Evolutionary conservation across 1,284 basidiomycete genomes (phyloP).

Genomic region (Ustilago bromivora): DNA sequence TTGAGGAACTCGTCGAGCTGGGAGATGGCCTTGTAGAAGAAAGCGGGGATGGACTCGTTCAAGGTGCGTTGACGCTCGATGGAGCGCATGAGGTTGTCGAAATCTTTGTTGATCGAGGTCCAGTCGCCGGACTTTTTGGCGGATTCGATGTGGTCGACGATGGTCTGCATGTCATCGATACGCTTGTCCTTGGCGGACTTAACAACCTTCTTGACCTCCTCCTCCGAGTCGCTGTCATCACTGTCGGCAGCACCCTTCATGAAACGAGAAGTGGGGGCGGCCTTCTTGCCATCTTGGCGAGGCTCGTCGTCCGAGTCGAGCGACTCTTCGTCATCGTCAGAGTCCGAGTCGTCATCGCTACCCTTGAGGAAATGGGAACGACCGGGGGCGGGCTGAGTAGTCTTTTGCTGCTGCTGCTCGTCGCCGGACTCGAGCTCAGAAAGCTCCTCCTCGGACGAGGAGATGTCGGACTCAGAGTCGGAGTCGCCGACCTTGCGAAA

Average conservation of each 20-base stretch:
- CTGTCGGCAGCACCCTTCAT: conserved; percentile 65
- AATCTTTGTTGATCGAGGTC: conserved; percentile 88
- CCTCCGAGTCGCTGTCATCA: conserved; percentile 76
- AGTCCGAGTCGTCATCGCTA: conserved; percentile 36
- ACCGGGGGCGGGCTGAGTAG: conserved; percentile 53
- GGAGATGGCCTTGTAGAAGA: conserved; percentile 83
- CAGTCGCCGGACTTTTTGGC: conserved; percentile 93
- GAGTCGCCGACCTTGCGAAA: conserved; percentile 68
- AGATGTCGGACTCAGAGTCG: conserved; percentile 68
- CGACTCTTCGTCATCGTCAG: conserved; percentile 57
- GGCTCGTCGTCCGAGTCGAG: conserved; percentile 56
- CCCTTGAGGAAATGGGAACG: conserved; percentile 55
- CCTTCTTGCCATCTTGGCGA: conserved; percentile 49
- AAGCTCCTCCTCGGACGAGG: conserved; percentile 67
- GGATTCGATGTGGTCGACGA: conserved; percentile 91
- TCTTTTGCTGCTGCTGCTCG: conserved; percentile 60
- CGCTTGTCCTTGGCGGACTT: conserved; percentile 89
- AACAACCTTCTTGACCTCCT: conserved; percentile 79
- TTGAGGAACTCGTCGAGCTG: conserved; percentile 83
- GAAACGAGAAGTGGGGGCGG: conserved; percentile 63
- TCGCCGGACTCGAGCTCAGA: conserved; percentile 66
- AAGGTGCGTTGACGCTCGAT: conserved; percentile 86
- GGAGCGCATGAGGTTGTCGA: conserved; percentile 92
- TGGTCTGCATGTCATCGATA: conserved; percentile 86
- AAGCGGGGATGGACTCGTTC: conserved; percentile 86